These are phyloP conservation scores for Fragaria vesca DNA, from an alignment of 306 rosid species.

Conservation along the genomic window DNA sequence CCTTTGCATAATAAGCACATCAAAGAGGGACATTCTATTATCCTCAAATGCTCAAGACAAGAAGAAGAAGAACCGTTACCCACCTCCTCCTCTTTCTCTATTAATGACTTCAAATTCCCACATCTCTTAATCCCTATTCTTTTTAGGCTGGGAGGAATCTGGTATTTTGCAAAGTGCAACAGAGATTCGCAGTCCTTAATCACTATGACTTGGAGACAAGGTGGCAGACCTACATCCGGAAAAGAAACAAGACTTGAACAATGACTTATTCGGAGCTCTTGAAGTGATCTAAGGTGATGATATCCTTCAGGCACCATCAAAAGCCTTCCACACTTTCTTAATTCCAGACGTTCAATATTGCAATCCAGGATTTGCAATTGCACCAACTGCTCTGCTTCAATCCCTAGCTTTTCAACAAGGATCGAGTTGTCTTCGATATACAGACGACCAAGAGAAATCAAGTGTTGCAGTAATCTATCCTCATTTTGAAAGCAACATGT, in stretches of 20 bases:
- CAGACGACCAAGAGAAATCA: no score
- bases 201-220: neutral
- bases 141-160: neutral
- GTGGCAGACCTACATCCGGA: neutral
- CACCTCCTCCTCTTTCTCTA: neutral
- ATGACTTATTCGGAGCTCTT: neutral
- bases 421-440: no score
- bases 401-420: no score
- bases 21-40: slow-evolving; percentile 22
- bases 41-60: neutral
- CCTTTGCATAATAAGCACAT: neutral
- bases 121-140: accelerated
- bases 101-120: neutral
- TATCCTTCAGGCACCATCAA: neutral
- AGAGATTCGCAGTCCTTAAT: neutral
- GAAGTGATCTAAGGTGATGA: neutral
- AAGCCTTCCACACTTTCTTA: neutral
- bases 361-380: neutral
- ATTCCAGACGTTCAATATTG: neutral
- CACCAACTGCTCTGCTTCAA: no score
- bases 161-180: neutral
- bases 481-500: no score
- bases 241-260: neutral
- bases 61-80: neutral
- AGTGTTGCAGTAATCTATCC: no score